A percentile compares a stretch with the other conserved stretches of the same genome.
Evolutionary conservation across 73 alveolate species (phyloP).

Genomic region (Blepharisma japonicum): DNA sequence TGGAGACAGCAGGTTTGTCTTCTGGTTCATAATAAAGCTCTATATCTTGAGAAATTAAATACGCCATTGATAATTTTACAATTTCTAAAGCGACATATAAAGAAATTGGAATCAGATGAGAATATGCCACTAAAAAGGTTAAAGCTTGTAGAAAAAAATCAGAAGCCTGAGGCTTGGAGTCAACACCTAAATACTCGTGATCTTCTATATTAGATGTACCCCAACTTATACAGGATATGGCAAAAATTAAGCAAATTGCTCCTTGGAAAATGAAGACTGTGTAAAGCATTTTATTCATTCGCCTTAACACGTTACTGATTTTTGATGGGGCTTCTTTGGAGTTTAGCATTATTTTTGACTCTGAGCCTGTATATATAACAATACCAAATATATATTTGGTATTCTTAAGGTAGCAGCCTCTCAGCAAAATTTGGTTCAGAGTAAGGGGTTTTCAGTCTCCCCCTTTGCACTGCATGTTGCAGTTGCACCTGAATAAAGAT

Average conservation of each 20-base stretch:
- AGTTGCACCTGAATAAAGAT: not conserved
- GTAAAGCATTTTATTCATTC: slow-evolving; percentile 47
- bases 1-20: slow-evolving; percentile 78
- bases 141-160: slow-evolving; percentile 9
- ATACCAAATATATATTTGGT: slow-evolving; percentile 87
- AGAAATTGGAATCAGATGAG: slow-evolving; percentile 95
- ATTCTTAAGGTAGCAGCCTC: slow-evolving; percentile 93
- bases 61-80: slow-evolving; percentile 82
- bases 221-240: slow-evolving; percentile 28
- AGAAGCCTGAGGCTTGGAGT: not conserved
- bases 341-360: slow-evolving; percentile 94
- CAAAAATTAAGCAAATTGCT: slow-evolving; percentile 33
- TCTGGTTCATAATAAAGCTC: slow-evolving; percentile 71
- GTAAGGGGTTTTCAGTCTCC: slow-evolving; percentile 39
- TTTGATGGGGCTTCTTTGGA: slow-evolving; percentile 89
- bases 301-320: slow-evolving; percentile 62
- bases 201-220: not conserved
- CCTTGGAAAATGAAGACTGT: slow-evolving; percentile 43
- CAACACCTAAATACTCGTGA: slow-evolving; percentile 29
- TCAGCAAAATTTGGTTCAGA: slow-evolving; percentile 72
- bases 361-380: slow-evolving; percentile 91
- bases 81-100: slow-evolving; percentile 94
- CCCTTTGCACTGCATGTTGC: not conserved
- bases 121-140: slow-evolving; percentile 44
- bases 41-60: slow-evolving; percentile 72